Evolutionary conservation across 169 alveolate genomes (phyloP).

Genomic region (Plasmodium berghei): DNA sequence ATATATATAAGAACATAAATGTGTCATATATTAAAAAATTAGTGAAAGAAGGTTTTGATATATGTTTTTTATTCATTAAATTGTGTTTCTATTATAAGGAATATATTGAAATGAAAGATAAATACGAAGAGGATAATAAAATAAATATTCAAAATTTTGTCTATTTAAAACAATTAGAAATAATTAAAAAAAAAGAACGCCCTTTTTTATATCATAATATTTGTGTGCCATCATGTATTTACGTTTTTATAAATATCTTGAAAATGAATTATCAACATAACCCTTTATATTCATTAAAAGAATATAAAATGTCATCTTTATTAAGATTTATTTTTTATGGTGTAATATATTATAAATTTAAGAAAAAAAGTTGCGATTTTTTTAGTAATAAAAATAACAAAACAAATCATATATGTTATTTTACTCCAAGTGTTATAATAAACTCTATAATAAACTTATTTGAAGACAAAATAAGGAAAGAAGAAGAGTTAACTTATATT

Average conservation of each 20-base stretch:
- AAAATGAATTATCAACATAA: conserved; percentile 45
- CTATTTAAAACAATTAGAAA: conserved; percentile 64
- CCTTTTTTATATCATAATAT: conserved; percentile 20
- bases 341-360: conserved; percentile 31
- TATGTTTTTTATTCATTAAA: conserved; percentile 62
- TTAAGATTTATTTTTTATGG: conserved; percentile 29
- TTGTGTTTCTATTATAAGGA: conserved; percentile 40
- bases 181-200: conserved; percentile 6
- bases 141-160: conserved; percentile 39
- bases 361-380: conserved; percentile 51
- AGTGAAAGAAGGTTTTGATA: conserved; percentile 41
- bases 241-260: conserved; percentile 45
- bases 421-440: conserved; percentile 15
- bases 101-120: not conserved
- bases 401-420: conserved; percentile 50
- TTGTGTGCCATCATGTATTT: conserved; percentile 63
- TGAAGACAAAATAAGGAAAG: conserved; percentile 14
- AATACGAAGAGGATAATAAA: not conserved
- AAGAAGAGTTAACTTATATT: not conserved
- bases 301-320: conserved; percentile 19
- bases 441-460: conserved; percentile 32
- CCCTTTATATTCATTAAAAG: conserved; percentile 25
- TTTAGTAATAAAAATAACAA: not conserved
- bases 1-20: conserved; percentile 52
- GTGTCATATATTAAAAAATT: conserved; percentile 24